Evolutionary conservation across 208 protist species (phyloP).

Genomic region (Acanthamoeba castellanii): DNA sequence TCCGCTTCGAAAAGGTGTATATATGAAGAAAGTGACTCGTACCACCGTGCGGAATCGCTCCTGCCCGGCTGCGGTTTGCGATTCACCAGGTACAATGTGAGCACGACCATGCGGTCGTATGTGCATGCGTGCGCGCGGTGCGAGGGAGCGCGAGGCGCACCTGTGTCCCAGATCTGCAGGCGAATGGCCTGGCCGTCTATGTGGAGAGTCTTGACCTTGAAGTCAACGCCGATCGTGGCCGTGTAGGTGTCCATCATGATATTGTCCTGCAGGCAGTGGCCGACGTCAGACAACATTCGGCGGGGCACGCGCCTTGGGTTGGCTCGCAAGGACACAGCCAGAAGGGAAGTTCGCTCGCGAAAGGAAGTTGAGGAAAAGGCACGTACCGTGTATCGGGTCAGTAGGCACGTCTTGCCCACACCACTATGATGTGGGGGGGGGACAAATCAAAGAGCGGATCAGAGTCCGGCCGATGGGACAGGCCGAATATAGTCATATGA

Average conservation of each 20-base stretch:
- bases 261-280: neutral
- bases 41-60: conserved; percentile 64
- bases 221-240: conserved; percentile 54
- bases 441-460: neutral
- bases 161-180: conserved; percentile 66
- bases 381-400: conserved; percentile 19
- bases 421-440: neutral
- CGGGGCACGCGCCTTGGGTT: neutral
- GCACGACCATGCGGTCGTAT: neutral
- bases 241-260: conserved; percentile 56
- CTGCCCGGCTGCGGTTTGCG: conserved; percentile 38
- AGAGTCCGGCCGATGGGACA: neutral
- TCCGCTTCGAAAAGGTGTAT: no score
- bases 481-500: neutral
- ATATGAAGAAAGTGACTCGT: neutral
- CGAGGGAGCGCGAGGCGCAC: neutral
- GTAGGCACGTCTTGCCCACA: conserved; percentile 55
- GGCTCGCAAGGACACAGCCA: neutral
- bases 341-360: neutral
- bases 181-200: conserved; percentile 27
- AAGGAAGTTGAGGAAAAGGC: neutral
- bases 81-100: neutral
- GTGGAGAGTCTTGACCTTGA: conserved; percentile 55
- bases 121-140: no score
- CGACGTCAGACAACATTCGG: no score